Conservation (phyloP, 129 eudicot genomes). For the carrot (Daucus carota) region DH1_v3.0 NC_030388.2:32010001-32010500, state of each 20-base stretch:
- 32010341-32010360: constrained; percentile 6
- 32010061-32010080: constrained; percentile 99
- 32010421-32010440: constrained; percentile 63
- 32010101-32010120: constrained; percentile 80
- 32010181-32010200: constrained; percentile 8
- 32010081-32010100: constrained; percentile 96
- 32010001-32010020: constrained; percentile 99
- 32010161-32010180: not conserved
- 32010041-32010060: constrained; percentile 91
- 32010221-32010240: constrained; percentile 89
- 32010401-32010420: constrained; percentile 75
- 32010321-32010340: not conserved
- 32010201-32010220: constrained; percentile 88
- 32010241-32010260: constrained; percentile 91
- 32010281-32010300: constrained; percentile 47
- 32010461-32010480: constrained; percentile 35
- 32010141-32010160: not conserved
- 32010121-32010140: constrained; percentile 9
- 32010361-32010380: constrained; percentile 10
- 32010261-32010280: constrained; percentile 90
- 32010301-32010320: constrained; percentile 9
- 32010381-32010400: constrained; percentile 94
- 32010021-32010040: constrained; percentile 91
- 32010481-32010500: constrained; percentile 60
- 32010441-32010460: constrained; percentile 80